phyloP scores from a whole-genome alignment of 2,329 filamentous ascomycete genomes.

The Clonostachys rhizophaga region DNA sequence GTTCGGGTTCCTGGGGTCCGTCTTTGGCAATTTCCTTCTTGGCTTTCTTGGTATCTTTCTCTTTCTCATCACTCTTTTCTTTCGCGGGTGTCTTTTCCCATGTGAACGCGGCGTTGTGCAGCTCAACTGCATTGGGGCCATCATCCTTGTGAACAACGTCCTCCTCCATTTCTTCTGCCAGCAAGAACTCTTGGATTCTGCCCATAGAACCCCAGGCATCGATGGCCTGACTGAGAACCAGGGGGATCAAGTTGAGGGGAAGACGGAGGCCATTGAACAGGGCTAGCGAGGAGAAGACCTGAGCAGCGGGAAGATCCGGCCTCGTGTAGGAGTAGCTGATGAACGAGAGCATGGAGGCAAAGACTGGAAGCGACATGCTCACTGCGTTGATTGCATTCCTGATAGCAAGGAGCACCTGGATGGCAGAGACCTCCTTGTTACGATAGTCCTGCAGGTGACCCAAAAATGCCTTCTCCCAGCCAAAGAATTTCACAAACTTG shows the following conservation, averaged over 20 bases:
- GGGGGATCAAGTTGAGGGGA: slow-evolving; percentile 81
- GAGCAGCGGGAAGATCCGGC: slow-evolving; percentile 66
- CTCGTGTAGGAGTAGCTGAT: slow-evolving; percentile 71
- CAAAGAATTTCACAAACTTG: slow-evolving; percentile 94
- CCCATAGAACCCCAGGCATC: slow-evolving; percentile 83
- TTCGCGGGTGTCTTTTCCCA: slow-evolving; percentile 69
- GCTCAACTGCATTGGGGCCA: slow-evolving; percentile 64
- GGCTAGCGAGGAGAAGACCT: slow-evolving; percentile 88
- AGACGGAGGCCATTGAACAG: slow-evolving; percentile 89
- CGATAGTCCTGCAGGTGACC: slow-evolving; percentile 71
- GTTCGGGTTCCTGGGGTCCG: slow-evolving; percentile 9
- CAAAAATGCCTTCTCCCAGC: slow-evolving; percentile 88
- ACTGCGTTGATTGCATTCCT: slow-evolving; percentile 82
- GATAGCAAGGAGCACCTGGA: slow-evolving; percentile 78
- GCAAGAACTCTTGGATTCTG: slow-evolving; percentile 82
- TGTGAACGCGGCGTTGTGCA: slow-evolving; percentile 73
- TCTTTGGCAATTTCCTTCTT: slow-evolving; percentile 20
- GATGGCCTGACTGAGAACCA: slow-evolving; percentile 84
- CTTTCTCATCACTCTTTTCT: slow-evolving; percentile 27
- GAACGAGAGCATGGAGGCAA: slow-evolving; percentile 92
- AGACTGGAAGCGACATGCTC: slow-evolving; percentile 83
- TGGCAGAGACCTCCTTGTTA: slow-evolving; percentile 71
- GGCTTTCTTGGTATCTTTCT: slow-evolving; percentile 20
- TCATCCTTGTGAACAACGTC: slow-evolving; percentile 53
- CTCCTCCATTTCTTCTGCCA: slow-evolving; percentile 80